Evolutionary conservation across 208 protist genomes (phyloP).

Genomic region (Leptomonas seymouri): DNA sequence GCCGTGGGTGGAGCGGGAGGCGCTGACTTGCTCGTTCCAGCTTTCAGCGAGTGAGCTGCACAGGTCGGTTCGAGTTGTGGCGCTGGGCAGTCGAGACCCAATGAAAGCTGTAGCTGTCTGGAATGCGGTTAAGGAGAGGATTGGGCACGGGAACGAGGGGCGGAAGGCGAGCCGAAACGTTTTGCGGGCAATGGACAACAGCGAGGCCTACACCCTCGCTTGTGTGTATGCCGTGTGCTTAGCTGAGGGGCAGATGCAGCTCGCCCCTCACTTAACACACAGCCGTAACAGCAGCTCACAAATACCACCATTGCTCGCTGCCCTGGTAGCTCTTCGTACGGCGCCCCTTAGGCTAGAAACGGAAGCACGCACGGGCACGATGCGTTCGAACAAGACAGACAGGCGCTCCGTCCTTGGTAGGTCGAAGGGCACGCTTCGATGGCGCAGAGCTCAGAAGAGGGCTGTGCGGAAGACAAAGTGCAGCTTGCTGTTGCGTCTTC

Average conservation of each 20-base stretch:
- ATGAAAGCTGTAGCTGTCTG: slow-evolving; percentile 5
- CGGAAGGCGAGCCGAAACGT: neutral
- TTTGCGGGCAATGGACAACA: neutral
- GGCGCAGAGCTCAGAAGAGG: neutral
- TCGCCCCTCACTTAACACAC: neutral
- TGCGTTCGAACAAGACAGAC: neutral
- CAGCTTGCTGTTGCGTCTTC: neutral
- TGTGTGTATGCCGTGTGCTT: slow-evolving; percentile 8
- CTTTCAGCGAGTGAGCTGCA: slow-evolving; percentile 12
- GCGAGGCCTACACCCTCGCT: neutral
- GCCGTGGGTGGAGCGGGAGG: slow-evolving; percentile 18
- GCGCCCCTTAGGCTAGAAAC: neutral
- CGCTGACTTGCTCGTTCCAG: neutral
- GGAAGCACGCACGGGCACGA: neutral
- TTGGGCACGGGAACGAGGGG: neutral
- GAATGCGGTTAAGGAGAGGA: neutral
- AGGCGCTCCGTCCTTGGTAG: neutral
- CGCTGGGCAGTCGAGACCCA: slow-evolving; percentile 13
- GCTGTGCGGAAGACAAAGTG: no score
- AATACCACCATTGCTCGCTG: neutral
- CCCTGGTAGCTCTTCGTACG: neutral
- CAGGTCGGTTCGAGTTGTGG: slow-evolving; percentile 21
- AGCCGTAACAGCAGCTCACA: neutral
- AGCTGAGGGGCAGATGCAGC: neutral
- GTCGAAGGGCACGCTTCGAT: neutral